Evolutionary conservation across 768 basidiomycete species (phyloP), one percentile per base, ranked within the genome.

Genomic region (Gloeopeniophorella convolvens): DNA sequence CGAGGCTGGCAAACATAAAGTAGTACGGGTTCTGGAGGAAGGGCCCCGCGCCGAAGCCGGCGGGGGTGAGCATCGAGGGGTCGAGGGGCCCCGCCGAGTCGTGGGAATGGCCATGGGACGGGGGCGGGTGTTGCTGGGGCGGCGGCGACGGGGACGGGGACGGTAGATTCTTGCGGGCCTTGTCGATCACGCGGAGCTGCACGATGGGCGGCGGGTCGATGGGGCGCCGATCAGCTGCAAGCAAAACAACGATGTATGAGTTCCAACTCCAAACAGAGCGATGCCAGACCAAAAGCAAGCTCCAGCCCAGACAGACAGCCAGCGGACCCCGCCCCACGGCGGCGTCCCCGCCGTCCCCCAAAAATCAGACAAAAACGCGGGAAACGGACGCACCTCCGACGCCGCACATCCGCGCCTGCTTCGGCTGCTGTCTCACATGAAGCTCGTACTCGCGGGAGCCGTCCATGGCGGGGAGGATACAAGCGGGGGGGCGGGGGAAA

Each of bases 191-290:
- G 47, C 86, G 82, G 7, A 97, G 80, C 66, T 95, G 91, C n/a
- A 97, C 83, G 69, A 97, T 93, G 15, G 94, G 93, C 1, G 93
- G 92, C 0, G 94, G 94, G 72, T 97, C 93, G 63, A 97, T 92
- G 2, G 94, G 93, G 31, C 93, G 77, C n/a, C 93, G 79, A 75
- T 95, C 94, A 48, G 90, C 92, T 87, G 69, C 44, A 50, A 48
- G 27, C 42, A 16, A 26, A 30, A 27, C 32, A 45, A 50, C 37
- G 41, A 47, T 32, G 30, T 28, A 32, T 27, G 21, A n/a, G n/a
- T n/a, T n/a, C n/a, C n/a, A n/a, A n/a, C n/a, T n/a, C n/a, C n/a
- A n/a, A n/a, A n/a, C n/a, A n/a, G n/a, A n/a, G n/a, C n/a, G n/a
- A n/a, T n/a, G n/a, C n/a, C n/a, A n/a, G n/a, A n/a, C n/a, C n/a